Percentiles rank a stretch among this genome's conserved stretches.
phyloP scores from a whole-genome alignment of 2,329 filamentous ascomycete genomes.

The Claviceps purpurea region DNA sequence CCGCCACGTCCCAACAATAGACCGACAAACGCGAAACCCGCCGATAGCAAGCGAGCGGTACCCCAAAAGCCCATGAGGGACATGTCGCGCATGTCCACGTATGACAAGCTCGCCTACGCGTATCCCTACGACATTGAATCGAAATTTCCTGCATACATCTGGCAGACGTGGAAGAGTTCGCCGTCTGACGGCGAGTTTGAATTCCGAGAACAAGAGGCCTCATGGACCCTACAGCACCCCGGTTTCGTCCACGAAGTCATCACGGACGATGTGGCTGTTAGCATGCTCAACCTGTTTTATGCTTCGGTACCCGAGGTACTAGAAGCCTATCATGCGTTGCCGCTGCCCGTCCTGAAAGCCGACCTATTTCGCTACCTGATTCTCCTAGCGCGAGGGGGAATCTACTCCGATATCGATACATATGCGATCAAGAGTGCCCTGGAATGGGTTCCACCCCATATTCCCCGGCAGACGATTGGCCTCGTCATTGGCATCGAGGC shows the following conservation, averaged over 20 bases:
- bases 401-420: constrained; percentile 90
- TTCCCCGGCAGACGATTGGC: constrained; percentile 67
- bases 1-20: constrained; percentile 10
- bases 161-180: constrained; percentile 95
- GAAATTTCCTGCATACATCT: constrained; percentile 95
- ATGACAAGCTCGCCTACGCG: constrained; percentile 77
- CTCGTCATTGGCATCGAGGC: constrained; percentile 92
- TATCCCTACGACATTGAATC: constrained; percentile 81
- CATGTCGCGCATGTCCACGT: constrained; percentile 56
- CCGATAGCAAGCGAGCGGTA: constrained; percentile 1
- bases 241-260: constrained; percentile 94
- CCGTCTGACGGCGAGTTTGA: constrained; percentile 65
- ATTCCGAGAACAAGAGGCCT: constrained; percentile 74
- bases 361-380: constrained; percentile 70
- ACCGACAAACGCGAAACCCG: constrained; percentile 9
- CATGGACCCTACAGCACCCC: constrained; percentile 78
- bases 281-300: constrained; percentile 77
- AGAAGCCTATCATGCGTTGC: constrained; percentile 61
- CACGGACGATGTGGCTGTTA: constrained; percentile 73
- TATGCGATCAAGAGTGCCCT: constrained; percentile 67
- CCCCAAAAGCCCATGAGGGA: constrained; percentile 47
- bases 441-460: constrained; percentile 72
- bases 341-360: constrained; percentile 62
- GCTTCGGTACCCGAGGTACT: constrained; percentile 67
- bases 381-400: constrained; percentile 44